Percentiles rank a stretch among this genome's conserved stretches.
phyloP scores from a whole-genome alignment of 2,329 filamentous ascomycete genomes.

The Alternaria solani region DNA sequence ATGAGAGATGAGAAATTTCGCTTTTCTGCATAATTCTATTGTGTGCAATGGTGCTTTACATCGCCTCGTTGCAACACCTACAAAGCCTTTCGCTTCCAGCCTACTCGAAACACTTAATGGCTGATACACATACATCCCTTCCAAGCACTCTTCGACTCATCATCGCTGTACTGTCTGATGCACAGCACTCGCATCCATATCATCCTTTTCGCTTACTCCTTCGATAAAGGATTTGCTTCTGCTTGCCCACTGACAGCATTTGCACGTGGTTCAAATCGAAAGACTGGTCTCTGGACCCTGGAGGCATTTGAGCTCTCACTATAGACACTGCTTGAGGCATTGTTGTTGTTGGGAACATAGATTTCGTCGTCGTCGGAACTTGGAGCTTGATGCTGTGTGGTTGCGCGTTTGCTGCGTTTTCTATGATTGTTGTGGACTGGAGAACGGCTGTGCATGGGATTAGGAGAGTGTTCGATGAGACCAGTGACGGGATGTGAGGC shows the following conservation, averaged over 20 bases:
- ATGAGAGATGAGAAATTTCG: background rate
- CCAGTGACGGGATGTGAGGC: too few species aligned
- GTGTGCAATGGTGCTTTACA: background rate
- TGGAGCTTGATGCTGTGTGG: background rate
- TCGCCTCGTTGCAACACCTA: background rate
- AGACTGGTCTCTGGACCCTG: background rate
- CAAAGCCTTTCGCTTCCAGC: background rate
- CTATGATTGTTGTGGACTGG: background rate
- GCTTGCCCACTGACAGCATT: background rate
- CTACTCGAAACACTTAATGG: background rate
- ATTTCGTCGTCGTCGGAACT: background rate
- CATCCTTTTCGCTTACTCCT: background rate
- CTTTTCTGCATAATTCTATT: background rate
- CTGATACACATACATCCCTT: background rate
- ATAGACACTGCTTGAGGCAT: background rate
- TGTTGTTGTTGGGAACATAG: background rate
- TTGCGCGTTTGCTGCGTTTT: background rate
- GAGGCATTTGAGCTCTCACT: background rate
- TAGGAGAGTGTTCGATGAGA: background rate
- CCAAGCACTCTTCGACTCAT: background rate
- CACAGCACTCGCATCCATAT: background rate
- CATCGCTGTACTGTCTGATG: too few species aligned
- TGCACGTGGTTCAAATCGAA: background rate
- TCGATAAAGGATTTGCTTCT: background rate
- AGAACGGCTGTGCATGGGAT: background rate